phyloP scores from a whole-genome alignment of 140 eudicot species.

The Anethum foeniculum region DNA sequence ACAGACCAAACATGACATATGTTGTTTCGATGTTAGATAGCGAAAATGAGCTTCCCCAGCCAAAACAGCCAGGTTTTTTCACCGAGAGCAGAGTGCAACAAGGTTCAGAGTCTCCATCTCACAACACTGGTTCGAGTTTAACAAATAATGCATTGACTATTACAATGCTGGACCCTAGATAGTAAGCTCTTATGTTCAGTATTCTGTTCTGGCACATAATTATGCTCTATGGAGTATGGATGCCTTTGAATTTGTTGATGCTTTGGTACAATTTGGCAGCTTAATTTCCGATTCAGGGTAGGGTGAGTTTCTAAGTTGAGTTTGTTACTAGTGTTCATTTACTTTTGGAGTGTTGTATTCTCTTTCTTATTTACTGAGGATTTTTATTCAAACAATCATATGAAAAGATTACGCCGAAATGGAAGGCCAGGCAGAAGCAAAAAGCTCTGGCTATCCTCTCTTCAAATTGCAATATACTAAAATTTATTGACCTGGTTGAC shows the following conservation, averaged over 20 bases:
- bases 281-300: not conserved
- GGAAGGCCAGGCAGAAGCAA: not conserved
- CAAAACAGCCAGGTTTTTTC: constrained; percentile 11
- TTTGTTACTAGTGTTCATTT: not conserved
- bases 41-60: constrained; percentile 5
- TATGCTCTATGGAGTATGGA: not conserved
- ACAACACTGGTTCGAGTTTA: not conserved
- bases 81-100: constrained; percentile 7
- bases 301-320: not conserved
- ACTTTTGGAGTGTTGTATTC: not conserved
- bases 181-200: not conserved
- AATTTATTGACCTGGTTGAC: not conserved
- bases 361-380: not conserved
- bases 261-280: not conserved
- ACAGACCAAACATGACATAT: constrained; percentile 7
- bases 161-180: not conserved
- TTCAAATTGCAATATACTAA: not conserved
- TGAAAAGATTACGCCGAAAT: not conserved
- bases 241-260: not conserved
- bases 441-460: not conserved
- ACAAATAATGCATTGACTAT: not conserved
- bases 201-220: not conserved
- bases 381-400: not conserved
- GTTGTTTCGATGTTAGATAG: constrained; percentile 6
- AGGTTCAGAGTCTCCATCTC: constrained; percentile 8